Evolutionary conservation across 2,329 filamentous ascomycete species (phyloP), one percentile per base, ranked within the genome.

Genomic region (Blumeria graminis): DNA sequence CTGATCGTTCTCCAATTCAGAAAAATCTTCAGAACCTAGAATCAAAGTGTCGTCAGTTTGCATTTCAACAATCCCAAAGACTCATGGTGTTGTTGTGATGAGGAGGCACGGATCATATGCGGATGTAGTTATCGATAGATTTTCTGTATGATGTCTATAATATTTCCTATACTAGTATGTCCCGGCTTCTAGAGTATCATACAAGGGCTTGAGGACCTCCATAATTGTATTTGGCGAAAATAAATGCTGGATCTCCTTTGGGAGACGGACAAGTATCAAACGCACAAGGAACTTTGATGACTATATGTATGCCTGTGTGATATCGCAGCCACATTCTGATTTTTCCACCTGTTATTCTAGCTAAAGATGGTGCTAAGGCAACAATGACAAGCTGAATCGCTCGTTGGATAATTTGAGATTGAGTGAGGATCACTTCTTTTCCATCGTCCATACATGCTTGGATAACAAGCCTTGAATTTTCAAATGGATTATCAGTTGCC

Each of bases 41-140:
- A 51, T 22, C 8, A 56, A 33, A 28, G 55, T 56, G 46, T 53
- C 45, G 22, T 53, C 46, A 10, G 41, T 46, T 34, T 56, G 41
- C 18, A 56, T 7, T 9, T 32, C 55, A 46, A 56, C n/a, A 33
- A 56, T 14, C 13, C 45, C 55, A 52, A 56, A 56, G 38, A 46
- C 45, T n/a, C 53, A 13, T 39, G 16, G 6, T 50, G 46, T 22
- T 50, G 46, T 50, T 22, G 46, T 28, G 33, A 22, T 22, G 13
- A 56, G 34, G 6, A 56, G 34, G 45, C 45, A 56, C 6, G 45
- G 55, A 32, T 56, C 55, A 39, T 52, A 56, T n/a, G 45, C 41
- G 7, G 55, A 56, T 9, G 32, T 33, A 9, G 11, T 13, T 39
- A 56, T 41, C 18, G n/a, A 16, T 10, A 56, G 45, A 16, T 43